Conservation (phyloP, 2,329 filamentous ascomycete species). For the Epichloe amarillans region DNA sequence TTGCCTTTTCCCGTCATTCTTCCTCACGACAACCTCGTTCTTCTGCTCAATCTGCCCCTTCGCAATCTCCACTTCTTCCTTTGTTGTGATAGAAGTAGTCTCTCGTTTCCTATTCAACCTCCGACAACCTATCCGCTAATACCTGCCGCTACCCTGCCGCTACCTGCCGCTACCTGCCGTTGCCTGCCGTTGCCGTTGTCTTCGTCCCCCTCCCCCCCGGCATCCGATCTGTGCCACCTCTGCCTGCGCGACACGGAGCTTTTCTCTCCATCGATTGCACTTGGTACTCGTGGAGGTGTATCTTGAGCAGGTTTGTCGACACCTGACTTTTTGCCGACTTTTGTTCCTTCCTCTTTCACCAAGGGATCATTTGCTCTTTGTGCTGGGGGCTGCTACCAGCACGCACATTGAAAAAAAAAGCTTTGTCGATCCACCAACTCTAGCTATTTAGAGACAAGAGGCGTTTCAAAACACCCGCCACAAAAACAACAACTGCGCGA, state of each 20-base stretch:
- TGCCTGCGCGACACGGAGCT: not conserved
- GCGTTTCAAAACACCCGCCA: not conserved
- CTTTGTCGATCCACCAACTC: not conserved
- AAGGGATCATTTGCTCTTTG: not conserved
- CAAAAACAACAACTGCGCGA: not conserved
- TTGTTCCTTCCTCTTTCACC: not conserved
- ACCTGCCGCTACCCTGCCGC: not conserved
- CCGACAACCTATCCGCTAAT: not conserved
- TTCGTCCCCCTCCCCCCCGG: too few species aligned
- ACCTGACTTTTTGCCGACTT: not conserved
- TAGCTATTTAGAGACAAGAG: not conserved
- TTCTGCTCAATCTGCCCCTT: not conserved
- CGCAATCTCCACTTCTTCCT: not conserved
- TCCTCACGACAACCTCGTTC: not conserved
- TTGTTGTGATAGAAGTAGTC: slow-evolving; percentile 3
- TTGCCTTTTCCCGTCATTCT: not conserved
- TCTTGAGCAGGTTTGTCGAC: not conserved
- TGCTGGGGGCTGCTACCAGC: not conserved
- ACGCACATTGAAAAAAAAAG: not conserved
- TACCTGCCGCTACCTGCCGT: not conserved
- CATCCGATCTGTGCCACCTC: not conserved
- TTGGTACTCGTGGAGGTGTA: not conserved
- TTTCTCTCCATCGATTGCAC: not conserved
- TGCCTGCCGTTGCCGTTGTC: not conserved
- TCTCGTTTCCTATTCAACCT: not conserved